phyloP scores from a whole-genome alignment of 176 grass and related monocot species.

The Tuctoria greenei region DNA sequence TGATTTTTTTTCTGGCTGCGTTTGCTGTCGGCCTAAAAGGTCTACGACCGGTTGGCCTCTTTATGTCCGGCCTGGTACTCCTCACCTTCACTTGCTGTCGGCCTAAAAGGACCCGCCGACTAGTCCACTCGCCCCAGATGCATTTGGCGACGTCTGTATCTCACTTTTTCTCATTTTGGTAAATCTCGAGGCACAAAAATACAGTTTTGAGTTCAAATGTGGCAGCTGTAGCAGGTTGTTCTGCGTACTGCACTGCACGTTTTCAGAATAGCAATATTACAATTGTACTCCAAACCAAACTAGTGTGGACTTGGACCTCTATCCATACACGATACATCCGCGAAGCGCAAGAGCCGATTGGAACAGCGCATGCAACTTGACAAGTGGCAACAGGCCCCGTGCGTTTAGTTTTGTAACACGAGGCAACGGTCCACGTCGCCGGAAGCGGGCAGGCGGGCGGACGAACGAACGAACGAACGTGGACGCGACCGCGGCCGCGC shows the following conservation, averaged over 20 bases:
- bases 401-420: neutral
- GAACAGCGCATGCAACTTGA: neutral
- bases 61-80: too few relatives aligned
- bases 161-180: too few relatives aligned
- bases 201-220: constrained; percentile 12
- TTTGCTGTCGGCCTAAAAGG: neutral
- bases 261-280: too few relatives aligned
- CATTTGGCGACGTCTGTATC: too few relatives aligned
- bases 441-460: neutral
- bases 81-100: too few relatives aligned
- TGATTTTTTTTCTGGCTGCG: neutral
- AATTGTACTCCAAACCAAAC: neutral
- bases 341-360: neutral
- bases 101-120: too few relatives aligned
- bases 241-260: neutral
- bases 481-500: neutral
- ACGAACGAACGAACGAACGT: too few relatives aligned
- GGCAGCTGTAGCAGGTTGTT: neutral
- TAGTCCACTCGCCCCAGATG: too few relatives aligned
- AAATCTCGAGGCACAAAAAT: neutral
- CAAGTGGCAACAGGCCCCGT: neutral
- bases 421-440: neutral
- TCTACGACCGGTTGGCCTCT: neutral
- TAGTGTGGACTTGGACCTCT: neutral
- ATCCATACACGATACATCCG: neutral